These are phyloP conservation scores for Termitomyces sp. DNA, from an alignment of 768 basidiomycete species.

Conservation along the genomic window DNA sequence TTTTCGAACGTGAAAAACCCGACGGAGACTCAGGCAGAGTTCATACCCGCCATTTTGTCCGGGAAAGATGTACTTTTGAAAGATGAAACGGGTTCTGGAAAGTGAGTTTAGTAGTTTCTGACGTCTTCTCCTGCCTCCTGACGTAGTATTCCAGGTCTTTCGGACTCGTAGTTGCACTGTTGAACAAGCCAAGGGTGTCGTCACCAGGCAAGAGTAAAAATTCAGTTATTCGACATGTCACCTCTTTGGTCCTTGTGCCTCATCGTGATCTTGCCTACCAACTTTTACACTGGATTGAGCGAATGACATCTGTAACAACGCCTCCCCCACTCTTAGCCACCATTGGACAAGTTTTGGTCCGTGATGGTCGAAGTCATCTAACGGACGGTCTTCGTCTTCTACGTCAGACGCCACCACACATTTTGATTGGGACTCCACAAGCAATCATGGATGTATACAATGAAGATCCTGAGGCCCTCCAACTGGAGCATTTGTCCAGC, in stretches of 20 bases:
- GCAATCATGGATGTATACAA: slow-evolving; percentile 55
- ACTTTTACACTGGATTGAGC: slow-evolving; percentile 59
- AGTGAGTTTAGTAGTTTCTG: slow-evolving; percentile 40
- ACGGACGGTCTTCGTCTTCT: slow-evolving; percentile 34
- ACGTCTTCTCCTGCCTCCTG: slow-evolving; percentile 1
- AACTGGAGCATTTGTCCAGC: slow-evolving; percentile 42
- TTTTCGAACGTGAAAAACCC: slow-evolving; percentile 59
- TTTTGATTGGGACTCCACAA: slow-evolving; percentile 70
- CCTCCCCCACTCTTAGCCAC: slow-evolving; percentile 30
- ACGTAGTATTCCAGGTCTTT: slow-evolving; percentile 50
- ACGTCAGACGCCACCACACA: slow-evolving; percentile 47
- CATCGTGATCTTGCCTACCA: slow-evolving; percentile 72
- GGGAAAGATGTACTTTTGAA: slow-evolving; percentile 61
- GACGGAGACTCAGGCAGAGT: slow-evolving; percentile 51
- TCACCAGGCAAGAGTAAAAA: slow-evolving; percentile 18
- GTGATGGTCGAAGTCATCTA: slow-evolving; percentile 39
- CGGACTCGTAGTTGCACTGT: slow-evolving; percentile 58
- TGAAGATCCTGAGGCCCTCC: slow-evolving; percentile 36
- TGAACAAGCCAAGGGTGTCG: slow-evolving; percentile 46
- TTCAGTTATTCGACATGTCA: slow-evolving; percentile 28
- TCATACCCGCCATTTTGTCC: slow-evolving; percentile 56
- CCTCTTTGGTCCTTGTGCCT: slow-evolving; percentile 62
- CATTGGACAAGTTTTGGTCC: slow-evolving; percentile 58
- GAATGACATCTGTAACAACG: slow-evolving; percentile 32
- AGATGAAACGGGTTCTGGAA: slow-evolving; percentile 75